phyloP scores from a whole-genome alignment of 2,329 filamentous ascomycete genomes.

The Fusarium duplospermum region DNA sequence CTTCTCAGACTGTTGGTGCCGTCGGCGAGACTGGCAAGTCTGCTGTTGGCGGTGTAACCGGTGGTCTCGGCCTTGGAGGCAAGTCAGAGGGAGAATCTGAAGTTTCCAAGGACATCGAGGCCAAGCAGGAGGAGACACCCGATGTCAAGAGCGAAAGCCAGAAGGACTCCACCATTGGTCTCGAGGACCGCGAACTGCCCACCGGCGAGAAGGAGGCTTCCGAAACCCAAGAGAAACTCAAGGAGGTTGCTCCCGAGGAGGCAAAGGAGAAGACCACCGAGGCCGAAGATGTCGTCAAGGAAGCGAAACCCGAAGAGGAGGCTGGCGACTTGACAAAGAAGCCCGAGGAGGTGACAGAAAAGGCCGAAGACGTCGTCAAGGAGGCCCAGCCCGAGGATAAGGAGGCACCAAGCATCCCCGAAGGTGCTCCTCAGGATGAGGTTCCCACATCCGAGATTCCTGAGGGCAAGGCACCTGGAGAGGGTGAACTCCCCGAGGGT shows the following conservation, averaged over 20 bases:
- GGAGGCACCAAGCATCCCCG: slow-evolving; percentile 26
- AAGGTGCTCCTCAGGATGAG: slow-evolving; percentile 35
- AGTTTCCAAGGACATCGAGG: slow-evolving; percentile 28
- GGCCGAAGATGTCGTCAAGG: slow-evolving; percentile 32
- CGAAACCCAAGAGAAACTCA: slow-evolving; percentile 29
- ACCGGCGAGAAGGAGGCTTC: slow-evolving; percentile 7
- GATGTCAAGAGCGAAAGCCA: slow-evolving; percentile 25
- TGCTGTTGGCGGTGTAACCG: slow-evolving; percentile 32
- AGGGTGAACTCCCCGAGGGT: slow-evolving; percentile 23
- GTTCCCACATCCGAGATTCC: slow-evolving; percentile 30
- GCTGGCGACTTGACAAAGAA: slow-evolving; percentile 30
- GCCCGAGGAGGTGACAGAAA: slow-evolving; percentile 21
- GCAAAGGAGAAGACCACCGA: slow-evolving; percentile 25
- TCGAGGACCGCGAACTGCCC: slow-evolving; percentile 34
- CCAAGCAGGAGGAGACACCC: slow-evolving; percentile 28
- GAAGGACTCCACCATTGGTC: slow-evolving; percentile 19
- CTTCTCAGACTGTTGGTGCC: slow-evolving; percentile 8
- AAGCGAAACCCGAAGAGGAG: slow-evolving; percentile 11
- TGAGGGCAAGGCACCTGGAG: slow-evolving; percentile 42
- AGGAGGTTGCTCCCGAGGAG: slow-evolving; percentile 31
- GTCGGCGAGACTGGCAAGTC: slow-evolving; percentile 22
- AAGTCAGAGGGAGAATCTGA: slow-evolving; percentile 27
- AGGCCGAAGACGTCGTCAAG: slow-evolving; percentile 9
- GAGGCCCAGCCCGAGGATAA: slow-evolving; percentile 13
- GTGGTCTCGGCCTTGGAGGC: slow-evolving; percentile 25